Evolutionary conservation across 768 basidiomycete species (phyloP).

Genomic region (Kondoa malvinella): DNA sequence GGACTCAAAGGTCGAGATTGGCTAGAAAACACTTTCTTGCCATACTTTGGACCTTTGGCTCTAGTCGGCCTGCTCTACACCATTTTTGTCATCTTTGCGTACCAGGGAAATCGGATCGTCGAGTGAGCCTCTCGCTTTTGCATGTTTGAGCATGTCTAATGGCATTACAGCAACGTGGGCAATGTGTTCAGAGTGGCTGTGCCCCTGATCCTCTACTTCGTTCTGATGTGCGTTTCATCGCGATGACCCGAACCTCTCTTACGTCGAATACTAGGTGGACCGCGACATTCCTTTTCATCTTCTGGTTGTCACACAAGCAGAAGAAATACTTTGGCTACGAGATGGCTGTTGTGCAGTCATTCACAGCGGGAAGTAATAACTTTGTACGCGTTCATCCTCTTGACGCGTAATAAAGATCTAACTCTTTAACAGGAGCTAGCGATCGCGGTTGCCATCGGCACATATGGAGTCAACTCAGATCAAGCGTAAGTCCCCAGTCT

Average conservation of each 20-base stretch:
- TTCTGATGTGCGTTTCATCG: conserved; percentile 38
- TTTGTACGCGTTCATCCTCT: conserved; percentile 32
- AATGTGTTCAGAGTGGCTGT: conserved; percentile 65
- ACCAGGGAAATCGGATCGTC: conserved; percentile 30
- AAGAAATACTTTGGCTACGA: conserved; percentile 41
- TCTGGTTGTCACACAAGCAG: conserved; percentile 34
- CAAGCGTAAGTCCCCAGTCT: conserved; percentile 38
- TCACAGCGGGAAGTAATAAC: conserved; percentile 65
- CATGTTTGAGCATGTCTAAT: neutral
- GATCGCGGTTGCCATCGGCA: conserved; percentile 61
- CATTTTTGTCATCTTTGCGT: conserved; percentile 56
- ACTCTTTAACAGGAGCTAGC: conserved; percentile 44
- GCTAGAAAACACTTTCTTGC: conserved; percentile 44
- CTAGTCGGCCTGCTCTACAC: conserved; percentile 66
- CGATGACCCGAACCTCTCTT: too few species aligned
- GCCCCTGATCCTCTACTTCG: conserved; percentile 47
- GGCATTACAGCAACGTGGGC: conserved; percentile 40
- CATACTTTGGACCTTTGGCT: conserved; percentile 49
- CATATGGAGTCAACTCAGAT: conserved; percentile 58
- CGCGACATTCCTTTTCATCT: conserved; percentile 44
- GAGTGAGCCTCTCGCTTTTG: neutral
- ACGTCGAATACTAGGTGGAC: conserved; percentile 45
- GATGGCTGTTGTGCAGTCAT: conserved; percentile 57
- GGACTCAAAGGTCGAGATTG: conserved; percentile 32
- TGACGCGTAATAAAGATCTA: neutral